Conservation (phyloP, 129 eudicot genomes). For the Scalesia atractyloides region DNA sequence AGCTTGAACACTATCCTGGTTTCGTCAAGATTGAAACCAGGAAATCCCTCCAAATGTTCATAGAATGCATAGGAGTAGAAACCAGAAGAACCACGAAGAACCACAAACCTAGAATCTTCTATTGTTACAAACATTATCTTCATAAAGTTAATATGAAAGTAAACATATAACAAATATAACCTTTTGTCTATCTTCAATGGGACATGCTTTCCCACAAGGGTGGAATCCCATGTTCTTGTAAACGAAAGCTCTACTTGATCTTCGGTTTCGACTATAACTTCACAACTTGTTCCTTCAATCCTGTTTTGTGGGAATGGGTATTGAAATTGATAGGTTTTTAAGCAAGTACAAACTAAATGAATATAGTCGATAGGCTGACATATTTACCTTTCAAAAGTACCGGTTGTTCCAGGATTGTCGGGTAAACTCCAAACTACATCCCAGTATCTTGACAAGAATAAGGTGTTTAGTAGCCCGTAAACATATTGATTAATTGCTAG, state of each 20-base stretch:
- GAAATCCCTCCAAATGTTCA: slow-evolving; percentile 66
- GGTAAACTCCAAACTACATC: slow-evolving; percentile 38
- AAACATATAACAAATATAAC: slow-evolving; percentile 27
- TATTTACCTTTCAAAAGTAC: slow-evolving; percentile 27
- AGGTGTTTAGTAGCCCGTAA: background rate
- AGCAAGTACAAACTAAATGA: background rate
- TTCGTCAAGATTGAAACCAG: slow-evolving; percentile 70
- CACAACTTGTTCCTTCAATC: slow-evolving; percentile 60
- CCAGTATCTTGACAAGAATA: slow-evolving; percentile 26
- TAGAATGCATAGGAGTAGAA: slow-evolving; percentile 83
- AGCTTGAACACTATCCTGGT: slow-evolving; percentile 89
- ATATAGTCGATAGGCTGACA: background rate
- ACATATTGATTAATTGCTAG: background rate
- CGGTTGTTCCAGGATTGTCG: slow-evolving; percentile 24
- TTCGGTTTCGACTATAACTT: slow-evolving; percentile 59
- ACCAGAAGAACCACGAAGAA: slow-evolving; percentile 72
- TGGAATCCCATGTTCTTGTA: slow-evolving; percentile 54
- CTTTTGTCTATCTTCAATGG: slow-evolving; percentile 79
- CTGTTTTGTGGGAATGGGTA: slow-evolving; percentile 32
- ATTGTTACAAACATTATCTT: background rate
- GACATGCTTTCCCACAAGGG: slow-evolving; percentile 39
- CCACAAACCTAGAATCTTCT: slow-evolving; percentile 53
- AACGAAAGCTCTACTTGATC: slow-evolving; percentile 79
- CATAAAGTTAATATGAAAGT: background rate
- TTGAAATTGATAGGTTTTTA: background rate